These are phyloP conservation scores for Neofusicoccum ribis DNA, from an alignment of 2,329 filamentous ascomycete species.

Conservation along the genomic window DNA sequence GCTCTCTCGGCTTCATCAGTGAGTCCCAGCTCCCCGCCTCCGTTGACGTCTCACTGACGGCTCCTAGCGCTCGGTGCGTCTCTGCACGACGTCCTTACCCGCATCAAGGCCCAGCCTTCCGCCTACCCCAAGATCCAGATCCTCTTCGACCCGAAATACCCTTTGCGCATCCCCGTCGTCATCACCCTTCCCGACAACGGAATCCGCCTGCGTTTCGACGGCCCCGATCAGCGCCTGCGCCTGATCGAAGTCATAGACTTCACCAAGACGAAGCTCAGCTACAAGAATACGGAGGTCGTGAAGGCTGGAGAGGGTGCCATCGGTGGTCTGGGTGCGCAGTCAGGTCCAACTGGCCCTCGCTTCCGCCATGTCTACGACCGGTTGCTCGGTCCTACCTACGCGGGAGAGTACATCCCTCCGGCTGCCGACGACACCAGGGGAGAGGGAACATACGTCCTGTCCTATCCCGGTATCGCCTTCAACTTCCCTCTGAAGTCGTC, in stretches of 20 bases:
- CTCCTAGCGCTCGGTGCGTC: constrained; percentile 79
- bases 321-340: constrained; percentile 27
- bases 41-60: background rate
- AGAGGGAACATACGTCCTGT: constrained; percentile 80
- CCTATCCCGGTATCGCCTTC: constrained; percentile 92
- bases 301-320: constrained; percentile 52
- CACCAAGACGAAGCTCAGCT: constrained; percentile 76
- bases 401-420: constrained; percentile 83
- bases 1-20: constrained; percentile 44
- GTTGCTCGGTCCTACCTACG: constrained; percentile 90
- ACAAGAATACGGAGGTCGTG: constrained; percentile 78
- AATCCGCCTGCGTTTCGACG: constrained; percentile 87
- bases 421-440: constrained; percentile 49
- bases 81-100: constrained; percentile 83
- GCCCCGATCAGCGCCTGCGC: constrained; percentile 84
- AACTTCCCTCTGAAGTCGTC: constrained; percentile 77
- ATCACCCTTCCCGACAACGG: constrained; percentile 82
- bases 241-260: constrained; percentile 92
- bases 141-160: constrained; percentile 72
- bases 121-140: constrained; percentile 82
- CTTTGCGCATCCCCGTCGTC: constrained; percentile 73
- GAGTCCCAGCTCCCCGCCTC: constrained; percentile 15
- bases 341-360: constrained; percentile 61
- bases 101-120: constrained; percentile 83
- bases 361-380: constrained; percentile 91